A percentile compares a stretch with the other conserved stretches of the same genome.
Conservation (phyloP, 768 basidiomycete species). For the Russula abietina region DNA sequence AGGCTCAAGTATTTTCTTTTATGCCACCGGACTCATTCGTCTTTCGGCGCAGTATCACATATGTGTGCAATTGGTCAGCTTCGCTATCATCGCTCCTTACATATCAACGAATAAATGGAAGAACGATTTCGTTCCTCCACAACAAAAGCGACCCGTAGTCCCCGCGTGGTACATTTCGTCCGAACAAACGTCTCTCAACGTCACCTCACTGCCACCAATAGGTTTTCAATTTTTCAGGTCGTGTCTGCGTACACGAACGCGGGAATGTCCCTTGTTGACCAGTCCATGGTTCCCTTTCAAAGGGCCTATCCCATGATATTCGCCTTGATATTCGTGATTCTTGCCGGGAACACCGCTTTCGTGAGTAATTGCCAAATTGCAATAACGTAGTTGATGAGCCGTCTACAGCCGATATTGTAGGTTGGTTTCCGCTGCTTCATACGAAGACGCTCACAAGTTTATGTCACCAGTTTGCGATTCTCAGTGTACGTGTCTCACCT, state of each 20-base stretch:
- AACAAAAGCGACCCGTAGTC: conserved; percentile 47
- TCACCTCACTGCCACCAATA: conserved; percentile 28
- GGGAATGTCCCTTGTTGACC: conserved; percentile 80
- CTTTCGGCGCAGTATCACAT: conserved; percentile 63
- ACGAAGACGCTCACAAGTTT: not conserved
- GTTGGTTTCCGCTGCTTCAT: conserved; percentile 30
- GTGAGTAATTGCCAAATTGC: conserved; percentile 46
- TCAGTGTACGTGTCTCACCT: conserved; percentile 54
- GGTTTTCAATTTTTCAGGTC: conserved; percentile 82
- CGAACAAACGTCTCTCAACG: not conserved
- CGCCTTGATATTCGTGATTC: conserved; percentile 62
- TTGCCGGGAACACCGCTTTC: conserved; percentile 91
- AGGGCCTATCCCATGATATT: conserved; percentile 76
- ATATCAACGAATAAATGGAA: conserved; percentile 58
- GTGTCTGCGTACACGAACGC: conserved; percentile 86
- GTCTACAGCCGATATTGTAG: conserved; percentile 73
- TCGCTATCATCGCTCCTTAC: conserved; percentile 76
- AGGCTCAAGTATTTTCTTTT: conserved; percentile 30
- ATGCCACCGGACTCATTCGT: conserved; percentile 1
- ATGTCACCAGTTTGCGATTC: conserved; percentile 58
- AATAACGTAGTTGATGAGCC: not conserved
- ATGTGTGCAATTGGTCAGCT: conserved; percentile 58
- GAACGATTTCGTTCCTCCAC: conserved; percentile 52
- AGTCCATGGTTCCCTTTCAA: conserved; percentile 90
- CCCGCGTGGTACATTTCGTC: conserved; percentile 53